phyloP scores from a whole-genome alignment of 176 grass and related monocot species.

The Aegilops bicornis region DNA sequence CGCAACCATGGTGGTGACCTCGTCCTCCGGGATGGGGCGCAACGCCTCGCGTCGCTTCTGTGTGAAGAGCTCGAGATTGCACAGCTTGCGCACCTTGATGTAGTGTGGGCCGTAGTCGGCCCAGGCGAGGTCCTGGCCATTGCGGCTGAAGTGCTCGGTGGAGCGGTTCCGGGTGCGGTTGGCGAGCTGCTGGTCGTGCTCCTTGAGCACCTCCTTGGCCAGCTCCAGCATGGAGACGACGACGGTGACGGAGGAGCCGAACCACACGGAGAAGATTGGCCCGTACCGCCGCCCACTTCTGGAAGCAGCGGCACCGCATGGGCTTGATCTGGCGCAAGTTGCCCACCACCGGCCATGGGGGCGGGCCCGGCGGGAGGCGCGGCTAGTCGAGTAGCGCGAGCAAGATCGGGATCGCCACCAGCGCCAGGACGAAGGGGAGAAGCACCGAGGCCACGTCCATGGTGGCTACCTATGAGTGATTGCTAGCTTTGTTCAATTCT shows the following conservation, averaged over 20 bases:
- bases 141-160: constrained; percentile 68
- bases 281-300: constrained; percentile 70
- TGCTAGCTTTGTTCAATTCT: too few species aligned
- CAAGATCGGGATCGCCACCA: too few species aligned
- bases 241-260: constrained; percentile 69
- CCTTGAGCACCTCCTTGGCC: constrained; percentile 71
- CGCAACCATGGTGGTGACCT: constrained; percentile 84
- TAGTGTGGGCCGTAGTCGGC: constrained; percentile 86
- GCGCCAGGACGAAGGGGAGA: too few species aligned
- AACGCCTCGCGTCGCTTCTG: constrained; percentile 70
- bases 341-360: too few species aligned
- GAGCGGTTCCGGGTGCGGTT: constrained; percentile 63
- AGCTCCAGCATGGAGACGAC: constrained; percentile 68
- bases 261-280: constrained; percentile 73
- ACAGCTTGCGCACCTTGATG: constrained; percentile 89
- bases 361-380: too few species aligned
- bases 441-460: too few species aligned
- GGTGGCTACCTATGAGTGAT: too few species aligned
- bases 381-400: too few species aligned
- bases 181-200: constrained; percentile 73
- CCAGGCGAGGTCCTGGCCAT: constrained; percentile 82
- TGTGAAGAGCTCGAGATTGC: constrained; percentile 91
- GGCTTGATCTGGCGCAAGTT: too few species aligned
- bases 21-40: constrained; percentile 73
- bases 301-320: constrained; percentile 47